Evolutionary conservation across 176 grass and related monocot genomes (phyloP).

Genomic region (Oryza glumipatula): DNA sequence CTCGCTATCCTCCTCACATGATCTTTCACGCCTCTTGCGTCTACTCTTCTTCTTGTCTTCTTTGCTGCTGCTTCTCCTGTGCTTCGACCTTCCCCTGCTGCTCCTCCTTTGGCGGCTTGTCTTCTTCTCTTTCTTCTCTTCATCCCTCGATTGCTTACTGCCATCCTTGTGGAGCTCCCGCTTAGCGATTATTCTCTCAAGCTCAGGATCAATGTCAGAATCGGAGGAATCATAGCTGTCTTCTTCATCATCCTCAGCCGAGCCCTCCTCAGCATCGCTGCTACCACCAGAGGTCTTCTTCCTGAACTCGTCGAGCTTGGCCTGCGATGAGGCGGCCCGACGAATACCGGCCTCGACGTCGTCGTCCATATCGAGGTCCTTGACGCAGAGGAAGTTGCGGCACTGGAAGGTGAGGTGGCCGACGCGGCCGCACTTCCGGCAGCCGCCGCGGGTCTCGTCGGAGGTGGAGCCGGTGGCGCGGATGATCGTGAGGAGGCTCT

Average conservation of each 20-base stretch:
- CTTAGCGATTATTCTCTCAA: constrained; percentile 77
- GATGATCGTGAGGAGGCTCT: no score
- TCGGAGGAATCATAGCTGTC: constrained; percentile 57
- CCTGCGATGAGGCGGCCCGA: constrained; percentile 28
- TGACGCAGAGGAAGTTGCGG: constrained; percentile 81
- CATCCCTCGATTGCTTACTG: constrained; percentile 20
- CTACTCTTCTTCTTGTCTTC: no score
- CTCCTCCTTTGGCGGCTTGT: constrained; percentile 38
- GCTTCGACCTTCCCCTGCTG: constrained; percentile 56
- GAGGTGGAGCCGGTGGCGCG: no score
- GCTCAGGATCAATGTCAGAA: constrained; percentile 67
- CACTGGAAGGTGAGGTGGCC: constrained; percentile 98
- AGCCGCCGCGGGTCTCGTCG: no score
- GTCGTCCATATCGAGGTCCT: constrained; percentile 49
- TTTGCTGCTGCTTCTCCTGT: constrained; percentile 37
- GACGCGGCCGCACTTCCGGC: neutral
- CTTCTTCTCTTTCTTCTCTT: constrained; percentile 12
- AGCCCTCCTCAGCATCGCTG: constrained; percentile 29
- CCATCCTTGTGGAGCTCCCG: constrained; percentile 58
- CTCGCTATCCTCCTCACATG: no score
- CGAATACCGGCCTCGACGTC: constrained; percentile 27
- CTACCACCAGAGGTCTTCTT: constrained; percentile 37
- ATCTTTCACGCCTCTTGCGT: no score
- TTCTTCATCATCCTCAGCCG: constrained; percentile 42
- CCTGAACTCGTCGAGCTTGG: constrained; percentile 57